These are phyloP conservation scores for Volvox reticuliferus DNA, from an alignment of 139 green algal species.

Conservation along the genomic window DNA sequence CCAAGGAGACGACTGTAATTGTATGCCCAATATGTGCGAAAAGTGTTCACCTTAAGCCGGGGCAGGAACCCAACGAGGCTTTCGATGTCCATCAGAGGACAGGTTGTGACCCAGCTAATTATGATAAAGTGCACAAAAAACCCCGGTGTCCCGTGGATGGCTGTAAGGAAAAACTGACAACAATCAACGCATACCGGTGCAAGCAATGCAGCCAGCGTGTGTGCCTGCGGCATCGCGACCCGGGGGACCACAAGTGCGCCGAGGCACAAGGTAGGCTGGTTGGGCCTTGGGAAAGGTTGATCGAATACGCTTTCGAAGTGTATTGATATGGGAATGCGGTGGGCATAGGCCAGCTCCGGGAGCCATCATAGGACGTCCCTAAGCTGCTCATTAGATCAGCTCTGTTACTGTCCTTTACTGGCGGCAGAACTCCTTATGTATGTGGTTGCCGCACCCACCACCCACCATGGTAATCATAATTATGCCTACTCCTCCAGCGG, in stretches of 20 bases:
- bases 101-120: constrained; percentile 83
- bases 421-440: too few relatives aligned
- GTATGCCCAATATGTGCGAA: constrained; percentile 85
- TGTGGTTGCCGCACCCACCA: too few relatives aligned
- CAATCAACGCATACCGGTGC: constrained; percentile 79
- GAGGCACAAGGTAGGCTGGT: constrained; percentile 42
- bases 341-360: too few relatives aligned
- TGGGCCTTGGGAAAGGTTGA: too few relatives aligned
- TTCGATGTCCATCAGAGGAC: constrained; percentile 62
- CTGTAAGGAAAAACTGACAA: constrained; percentile 83
- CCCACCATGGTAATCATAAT: too few relatives aligned
- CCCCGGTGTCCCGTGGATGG: constrained; percentile 36
- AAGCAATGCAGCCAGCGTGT: constrained; percentile 65
- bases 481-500: not conserved
- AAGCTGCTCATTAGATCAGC: too few relatives aligned
- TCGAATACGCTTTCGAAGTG: too few relatives aligned
- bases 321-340: too few relatives aligned
- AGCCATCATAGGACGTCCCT: too few relatives aligned
- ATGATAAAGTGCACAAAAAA: constrained; percentile 78
- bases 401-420: too few relatives aligned
- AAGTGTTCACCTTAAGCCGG: constrained; percentile 24
- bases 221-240: constrained; percentile 81
- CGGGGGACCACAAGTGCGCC: constrained; percentile 74
- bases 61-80: constrained; percentile 63
- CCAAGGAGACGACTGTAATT: constrained; percentile 55